Conservation (phyloP, 805 yeast genomes). For the Candida insectalens region DNA sequence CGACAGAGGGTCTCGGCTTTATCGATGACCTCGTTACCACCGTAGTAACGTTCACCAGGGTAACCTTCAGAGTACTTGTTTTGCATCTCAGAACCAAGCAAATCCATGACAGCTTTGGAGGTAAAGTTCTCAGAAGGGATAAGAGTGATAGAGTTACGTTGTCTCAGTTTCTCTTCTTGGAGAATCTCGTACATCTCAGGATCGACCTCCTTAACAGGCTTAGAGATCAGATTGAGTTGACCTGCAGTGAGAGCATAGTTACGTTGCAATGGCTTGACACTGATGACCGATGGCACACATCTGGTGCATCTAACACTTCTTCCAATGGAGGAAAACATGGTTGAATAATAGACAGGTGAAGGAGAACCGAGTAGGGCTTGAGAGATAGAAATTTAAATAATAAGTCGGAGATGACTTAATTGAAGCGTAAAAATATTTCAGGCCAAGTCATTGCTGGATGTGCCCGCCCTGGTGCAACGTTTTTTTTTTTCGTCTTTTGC, state of each 20-base stretch:
- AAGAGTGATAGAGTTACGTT: conserved; percentile 82
- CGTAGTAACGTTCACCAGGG: conserved; percentile 96
- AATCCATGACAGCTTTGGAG: conserved; percentile 87
- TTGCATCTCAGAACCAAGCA: conserved; percentile 92
- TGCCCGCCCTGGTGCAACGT: too few relatives aligned
- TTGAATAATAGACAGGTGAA: too few relatives aligned
- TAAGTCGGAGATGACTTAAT: too few relatives aligned
- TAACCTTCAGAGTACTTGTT: conserved; percentile 98
- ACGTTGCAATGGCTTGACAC: too few relatives aligned
- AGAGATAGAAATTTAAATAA: too few relatives aligned
- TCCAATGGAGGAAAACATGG: too few relatives aligned
- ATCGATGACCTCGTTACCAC: conserved; percentile 95
- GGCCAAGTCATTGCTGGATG: too few relatives aligned
- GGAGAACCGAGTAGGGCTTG: too few relatives aligned
- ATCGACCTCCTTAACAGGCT: conserved; percentile 59
- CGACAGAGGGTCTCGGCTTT: conserved; percentile 85
- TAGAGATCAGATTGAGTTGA: conserved; percentile 46
- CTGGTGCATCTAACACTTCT: too few relatives aligned
- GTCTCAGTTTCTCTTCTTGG: conserved; percentile 71
- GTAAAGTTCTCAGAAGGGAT: conserved; percentile 97
- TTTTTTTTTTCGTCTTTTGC: too few relatives aligned
- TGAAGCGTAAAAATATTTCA: too few relatives aligned
- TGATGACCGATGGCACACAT: too few relatives aligned
- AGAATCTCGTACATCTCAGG: conserved; percentile 80
- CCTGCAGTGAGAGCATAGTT: conserved; percentile 38